Evolutionary conservation across 106 monocot genomes (phyloP).

Genomic region (Dendrobium huoshanense): DNA sequence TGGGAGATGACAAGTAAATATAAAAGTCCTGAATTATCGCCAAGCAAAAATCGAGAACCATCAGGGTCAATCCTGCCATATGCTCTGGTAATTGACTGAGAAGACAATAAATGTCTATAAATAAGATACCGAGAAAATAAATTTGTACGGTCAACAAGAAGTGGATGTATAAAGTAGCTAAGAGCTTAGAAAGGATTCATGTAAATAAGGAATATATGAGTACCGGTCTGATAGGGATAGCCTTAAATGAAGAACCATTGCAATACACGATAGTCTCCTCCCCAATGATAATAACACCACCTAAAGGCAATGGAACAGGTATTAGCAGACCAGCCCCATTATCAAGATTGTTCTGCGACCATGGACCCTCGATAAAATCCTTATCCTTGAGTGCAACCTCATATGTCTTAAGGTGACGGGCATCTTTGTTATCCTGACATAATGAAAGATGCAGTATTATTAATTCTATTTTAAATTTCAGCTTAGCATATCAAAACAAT

Average conservation of each 20-base stretch:
- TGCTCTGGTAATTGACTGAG: constrained; percentile 91
- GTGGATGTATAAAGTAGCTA: background rate
- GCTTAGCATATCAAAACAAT: constrained; percentile 3
- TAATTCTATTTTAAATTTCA: background rate
- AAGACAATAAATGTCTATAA: background rate
- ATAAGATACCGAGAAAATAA: background rate
- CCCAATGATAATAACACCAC: constrained; percentile 98
- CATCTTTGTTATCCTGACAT: constrained; percentile 95
- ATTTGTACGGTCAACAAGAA: background rate
- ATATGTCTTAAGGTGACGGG: constrained; percentile 96
- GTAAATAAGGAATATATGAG: background rate
- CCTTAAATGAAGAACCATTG: constrained; percentile 77
- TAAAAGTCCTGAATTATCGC: constrained; percentile 87
- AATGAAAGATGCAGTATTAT: constrained; percentile 1
- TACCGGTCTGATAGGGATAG: constrained; percentile 87
- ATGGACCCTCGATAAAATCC: constrained; percentile 96
- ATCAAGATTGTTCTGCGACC: constrained; percentile 96
- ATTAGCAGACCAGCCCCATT: constrained; percentile 93
- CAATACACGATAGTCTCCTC: constrained; percentile 98
- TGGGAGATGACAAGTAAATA: constrained; percentile 93
- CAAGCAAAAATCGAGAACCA: constrained; percentile 93
- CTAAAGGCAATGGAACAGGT: constrained; percentile 93
- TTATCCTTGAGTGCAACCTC: constrained; percentile 98
- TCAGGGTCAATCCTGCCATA: constrained; percentile 97
- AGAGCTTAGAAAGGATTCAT: background rate